These are phyloP conservation scores for Boletus subcaerulescens DNA, from an alignment of 768 basidiomycete species.

Conservation along the genomic window DNA sequence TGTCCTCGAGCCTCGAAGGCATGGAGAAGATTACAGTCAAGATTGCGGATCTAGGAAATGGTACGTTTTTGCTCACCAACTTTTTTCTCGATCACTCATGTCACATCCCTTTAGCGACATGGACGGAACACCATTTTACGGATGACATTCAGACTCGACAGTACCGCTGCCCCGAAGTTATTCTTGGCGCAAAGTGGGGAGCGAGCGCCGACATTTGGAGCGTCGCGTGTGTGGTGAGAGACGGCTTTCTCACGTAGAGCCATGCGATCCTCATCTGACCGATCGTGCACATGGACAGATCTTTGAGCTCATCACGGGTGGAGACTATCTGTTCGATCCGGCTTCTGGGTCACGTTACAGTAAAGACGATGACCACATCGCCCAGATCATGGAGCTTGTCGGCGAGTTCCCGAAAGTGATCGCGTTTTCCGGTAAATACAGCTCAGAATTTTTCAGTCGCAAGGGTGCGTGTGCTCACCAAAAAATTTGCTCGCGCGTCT, in stretches of 20 bases:
- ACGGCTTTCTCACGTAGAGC: slow-evolving; percentile 8
- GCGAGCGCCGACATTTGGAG: slow-evolving; percentile 96
- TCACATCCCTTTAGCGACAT: slow-evolving; percentile 50
- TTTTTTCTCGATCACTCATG: neutral
- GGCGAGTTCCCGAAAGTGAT: slow-evolving; percentile 84
- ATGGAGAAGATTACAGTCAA: slow-evolving; percentile 89
- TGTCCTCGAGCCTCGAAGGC: slow-evolving; percentile 34
- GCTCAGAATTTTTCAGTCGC: slow-evolving; percentile 93
- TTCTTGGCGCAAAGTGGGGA: slow-evolving; percentile 94
- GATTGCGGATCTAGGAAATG: slow-evolving; percentile 98
- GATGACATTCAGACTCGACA: slow-evolving; percentile 98
- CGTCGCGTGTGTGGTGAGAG: slow-evolving; percentile 84
- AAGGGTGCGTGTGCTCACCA: slow-evolving; percentile 56
- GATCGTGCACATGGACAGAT: slow-evolving; percentile 44
- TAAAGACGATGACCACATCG: slow-evolving; percentile 97
- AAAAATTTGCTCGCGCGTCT: neutral
- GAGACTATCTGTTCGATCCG: slow-evolving; percentile 98
- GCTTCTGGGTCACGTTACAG: slow-evolving; percentile 92
- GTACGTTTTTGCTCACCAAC: slow-evolving; percentile 38
- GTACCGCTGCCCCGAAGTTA: slow-evolving; percentile 96
- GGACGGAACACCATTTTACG: slow-evolving; percentile 95
- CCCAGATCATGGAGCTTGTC: slow-evolving; percentile 95
- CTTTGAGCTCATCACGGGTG: slow-evolving; percentile 94
- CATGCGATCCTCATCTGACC: neutral
- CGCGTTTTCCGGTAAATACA: slow-evolving; percentile 90